Conservation (phyloP, 2,329 filamentous ascomycete genomes). For the Diaporthe humulicola region DNA sequence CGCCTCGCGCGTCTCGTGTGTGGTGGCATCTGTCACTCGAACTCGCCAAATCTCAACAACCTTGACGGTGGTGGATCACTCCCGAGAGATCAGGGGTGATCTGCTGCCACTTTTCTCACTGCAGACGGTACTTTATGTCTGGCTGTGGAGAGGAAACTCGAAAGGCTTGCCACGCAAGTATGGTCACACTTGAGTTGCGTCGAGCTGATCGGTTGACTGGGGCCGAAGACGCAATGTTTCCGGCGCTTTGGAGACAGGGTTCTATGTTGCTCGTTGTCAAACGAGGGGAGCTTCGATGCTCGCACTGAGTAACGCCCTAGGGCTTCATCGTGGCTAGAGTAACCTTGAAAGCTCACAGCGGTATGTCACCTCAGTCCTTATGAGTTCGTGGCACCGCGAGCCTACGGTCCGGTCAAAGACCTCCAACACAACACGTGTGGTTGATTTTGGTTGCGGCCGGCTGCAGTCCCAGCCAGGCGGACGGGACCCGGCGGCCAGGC, state of each 20-base stretch:
- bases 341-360: neutral
- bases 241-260: neutral
- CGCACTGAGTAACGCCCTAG: neutral
- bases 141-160: slow-evolving; percentile 62
- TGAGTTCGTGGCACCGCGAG: neutral
- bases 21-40: slow-evolving; percentile 1
- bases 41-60: slow-evolving; percentile 14
- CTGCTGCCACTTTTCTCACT: slow-evolving; percentile 64
- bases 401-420: neutral
- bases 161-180: neutral
- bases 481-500: neutral
- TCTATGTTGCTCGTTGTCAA: neutral
- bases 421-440: neutral
- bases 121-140: slow-evolving; percentile 59
- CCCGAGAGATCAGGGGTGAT: slow-evolving; percentile 29
- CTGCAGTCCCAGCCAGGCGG: neutral
- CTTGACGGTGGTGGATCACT: slow-evolving; percentile 25
- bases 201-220: neutral
- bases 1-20: slow-evolving; percentile 6
- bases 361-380: neutral
- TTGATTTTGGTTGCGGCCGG: neutral
- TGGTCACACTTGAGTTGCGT: neutral
- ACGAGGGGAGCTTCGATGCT: neutral
- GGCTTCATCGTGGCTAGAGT: neutral
- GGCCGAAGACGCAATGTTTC: neutral